phyloP scores from a whole-genome alignment of 306 rosid species.

The Ochetophila trinervis region DNA sequence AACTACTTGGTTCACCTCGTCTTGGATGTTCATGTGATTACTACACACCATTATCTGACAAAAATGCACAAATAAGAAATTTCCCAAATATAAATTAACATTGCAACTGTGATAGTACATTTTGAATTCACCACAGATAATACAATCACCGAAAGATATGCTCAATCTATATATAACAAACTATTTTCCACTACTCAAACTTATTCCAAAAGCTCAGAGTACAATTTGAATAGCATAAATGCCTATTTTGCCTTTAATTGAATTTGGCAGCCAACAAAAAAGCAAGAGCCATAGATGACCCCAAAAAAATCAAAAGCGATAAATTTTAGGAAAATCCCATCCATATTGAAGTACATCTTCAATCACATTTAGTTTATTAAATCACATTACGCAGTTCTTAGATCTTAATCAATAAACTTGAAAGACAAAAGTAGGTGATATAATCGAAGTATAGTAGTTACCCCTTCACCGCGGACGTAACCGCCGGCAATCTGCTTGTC shows the following conservation, averaged over 20 bases:
- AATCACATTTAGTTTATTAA: background rate
- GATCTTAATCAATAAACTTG: background rate
- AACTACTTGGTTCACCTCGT: conserved; percentile 73
- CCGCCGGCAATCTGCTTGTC: conserved; percentile 45
- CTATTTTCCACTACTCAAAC: background rate
- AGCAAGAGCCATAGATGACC: no score
- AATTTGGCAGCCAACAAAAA: background rate
- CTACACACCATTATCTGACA: conserved; percentile 68
- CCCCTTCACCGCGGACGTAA: conserved; percentile 70
- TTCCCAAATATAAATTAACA: background rate
- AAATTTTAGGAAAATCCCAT: background rate
- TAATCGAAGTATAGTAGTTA: conserved; percentile 18
- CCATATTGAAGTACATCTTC: background rate
- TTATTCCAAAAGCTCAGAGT: background rate
- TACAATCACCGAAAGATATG: background rate
- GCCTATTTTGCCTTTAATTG: background rate
- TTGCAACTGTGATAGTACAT: background rate
- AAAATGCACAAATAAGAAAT: conserved; percentile 19
- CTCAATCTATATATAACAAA: background rate
- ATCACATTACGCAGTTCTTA: background rate
- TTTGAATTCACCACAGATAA: background rate
- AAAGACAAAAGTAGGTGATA: background rate
- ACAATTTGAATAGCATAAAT: background rate
- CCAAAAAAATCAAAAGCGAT: background rate
- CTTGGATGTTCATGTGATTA: conserved; percentile 57